phyloP scores from a whole-genome alignment of 1,284 basidiomycete species.

The Irpex lacteus region DNA sequence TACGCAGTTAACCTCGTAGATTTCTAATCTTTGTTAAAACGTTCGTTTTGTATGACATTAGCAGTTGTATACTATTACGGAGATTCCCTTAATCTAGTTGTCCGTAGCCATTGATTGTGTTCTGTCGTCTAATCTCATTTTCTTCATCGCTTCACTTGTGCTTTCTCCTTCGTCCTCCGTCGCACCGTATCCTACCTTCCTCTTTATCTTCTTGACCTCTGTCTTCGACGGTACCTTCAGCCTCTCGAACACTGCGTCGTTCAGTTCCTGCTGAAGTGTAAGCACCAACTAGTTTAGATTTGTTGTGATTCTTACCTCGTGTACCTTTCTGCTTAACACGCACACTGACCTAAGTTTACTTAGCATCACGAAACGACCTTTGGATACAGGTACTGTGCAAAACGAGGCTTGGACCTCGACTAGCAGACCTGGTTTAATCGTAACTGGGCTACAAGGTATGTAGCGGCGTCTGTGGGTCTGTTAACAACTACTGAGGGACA shows the following conservation, averaged over 20 bases:
- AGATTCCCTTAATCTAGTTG: no score
- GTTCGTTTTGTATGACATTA: no score
- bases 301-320: neutral
- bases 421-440: neutral
- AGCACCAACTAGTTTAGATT: neutral
- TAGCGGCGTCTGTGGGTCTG: neutral
- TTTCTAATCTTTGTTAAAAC: no score
- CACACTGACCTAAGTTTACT: neutral
- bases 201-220: neutral
- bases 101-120: no score
- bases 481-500: neutral
- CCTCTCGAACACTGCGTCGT: neutral
- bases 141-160: neutral
- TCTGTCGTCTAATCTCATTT: no score
- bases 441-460: neutral
- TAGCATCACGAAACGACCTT: neutral
- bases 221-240: neutral
- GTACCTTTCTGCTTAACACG: neutral
- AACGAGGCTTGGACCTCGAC: neutral
- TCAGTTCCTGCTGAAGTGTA: neutral
- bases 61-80: no score
- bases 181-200: neutral
- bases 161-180: neutral
- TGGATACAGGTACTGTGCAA: neutral
- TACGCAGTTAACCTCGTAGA: no score